These are phyloP conservation scores for Lachnellula subtilissima DNA, from an alignment of 2,329 filamentous ascomycete genomes.

Conservation along the genomic window DNA sequence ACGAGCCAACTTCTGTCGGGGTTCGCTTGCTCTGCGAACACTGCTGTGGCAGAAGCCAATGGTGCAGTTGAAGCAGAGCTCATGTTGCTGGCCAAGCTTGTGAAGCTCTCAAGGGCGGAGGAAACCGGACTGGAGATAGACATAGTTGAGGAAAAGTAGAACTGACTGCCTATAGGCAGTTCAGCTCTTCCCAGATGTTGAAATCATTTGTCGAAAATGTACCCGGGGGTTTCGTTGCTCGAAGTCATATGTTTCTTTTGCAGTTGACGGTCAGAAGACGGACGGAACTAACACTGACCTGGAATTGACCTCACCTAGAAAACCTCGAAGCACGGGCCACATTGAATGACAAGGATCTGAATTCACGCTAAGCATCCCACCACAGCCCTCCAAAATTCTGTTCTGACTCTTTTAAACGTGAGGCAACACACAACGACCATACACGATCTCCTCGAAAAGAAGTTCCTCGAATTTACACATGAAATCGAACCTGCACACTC, in stretches of 20 bases:
- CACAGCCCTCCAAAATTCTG: neutral
- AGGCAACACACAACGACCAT: neutral
- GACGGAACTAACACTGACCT: neutral
- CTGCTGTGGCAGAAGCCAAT: constrained; percentile 17
- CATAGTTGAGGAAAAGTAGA: constrained; percentile 8
- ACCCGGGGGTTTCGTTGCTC: neutral
- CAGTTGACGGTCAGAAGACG: constrained; percentile 3
- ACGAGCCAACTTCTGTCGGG: constrained; percentile 51
- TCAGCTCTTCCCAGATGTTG: constrained; percentile 9
- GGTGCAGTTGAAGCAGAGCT: constrained; percentile 14
- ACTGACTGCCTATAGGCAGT: constrained; percentile 8
- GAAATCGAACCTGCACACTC: neutral
- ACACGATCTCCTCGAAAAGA: neutral
- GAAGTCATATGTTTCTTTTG: neutral
- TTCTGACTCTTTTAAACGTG: neutral
- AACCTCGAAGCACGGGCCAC: too few species aligned
- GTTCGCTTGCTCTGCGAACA: constrained; percentile 29
- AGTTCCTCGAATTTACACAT: neutral
- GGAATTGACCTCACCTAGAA: too few species aligned
- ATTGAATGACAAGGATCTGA: neutral
- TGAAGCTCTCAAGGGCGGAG: constrained; percentile 18
- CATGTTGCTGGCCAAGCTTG: constrained; percentile 20
- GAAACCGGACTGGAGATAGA: constrained; percentile 17
- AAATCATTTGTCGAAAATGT: constrained; percentile 11
- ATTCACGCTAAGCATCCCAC: neutral